phyloP scores from a whole-genome alignment of 2,329 filamentous ascomycete species.

The Stagonosporopsis vannaccii region DNA sequence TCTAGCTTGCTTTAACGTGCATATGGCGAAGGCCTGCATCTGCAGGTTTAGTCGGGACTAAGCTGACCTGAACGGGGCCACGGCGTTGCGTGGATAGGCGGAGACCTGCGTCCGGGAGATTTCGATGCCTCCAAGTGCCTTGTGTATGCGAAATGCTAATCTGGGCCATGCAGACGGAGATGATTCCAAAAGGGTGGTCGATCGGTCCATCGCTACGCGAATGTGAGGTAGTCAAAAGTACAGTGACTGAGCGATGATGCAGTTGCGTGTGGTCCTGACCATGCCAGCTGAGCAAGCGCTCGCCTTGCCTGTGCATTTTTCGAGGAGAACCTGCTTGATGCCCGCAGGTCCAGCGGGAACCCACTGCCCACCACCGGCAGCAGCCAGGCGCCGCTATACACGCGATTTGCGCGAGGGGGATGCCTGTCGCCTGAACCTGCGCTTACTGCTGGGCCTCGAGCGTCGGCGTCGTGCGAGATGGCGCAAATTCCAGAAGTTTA shows the following conservation, averaged over 20 bases:
- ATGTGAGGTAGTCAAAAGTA: constrained; percentile 27
- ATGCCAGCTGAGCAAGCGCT: constrained; percentile 39
- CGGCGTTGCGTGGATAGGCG: constrained; percentile 42
- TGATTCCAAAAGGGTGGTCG: constrained; percentile 39
- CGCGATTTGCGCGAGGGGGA: constrained; percentile 19
- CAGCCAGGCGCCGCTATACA: constrained; percentile 15
- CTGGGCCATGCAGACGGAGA: constrained; percentile 43
- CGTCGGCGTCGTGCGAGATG: constrained; percentile 30
- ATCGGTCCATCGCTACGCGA: constrained; percentile 29
- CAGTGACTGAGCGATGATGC: constrained; percentile 29
- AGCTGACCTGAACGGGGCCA: constrained; percentile 42
- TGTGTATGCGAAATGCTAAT: constrained; percentile 23
- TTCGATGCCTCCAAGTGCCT: constrained; percentile 31
- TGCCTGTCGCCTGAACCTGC: constrained; percentile 19
- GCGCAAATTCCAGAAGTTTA: constrained; percentile 47
- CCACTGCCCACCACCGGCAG: constrained; percentile 21
- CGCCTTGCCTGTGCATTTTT: constrained; percentile 9
- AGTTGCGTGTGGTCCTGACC: constrained; percentile 22
- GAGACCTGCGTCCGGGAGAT: constrained; percentile 35
- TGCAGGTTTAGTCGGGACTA: constrained; percentile 48
- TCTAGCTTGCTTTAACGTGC: constrained; percentile 47
- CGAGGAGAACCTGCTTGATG: constrained; percentile 33
- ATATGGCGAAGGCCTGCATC: constrained; percentile 46
- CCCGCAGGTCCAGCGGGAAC: constrained; percentile 26
- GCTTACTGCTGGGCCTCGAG: constrained; percentile 35